These are phyloP conservation scores for Moesziomyces sp. DNA, from an alignment of 1,284 basidiomycete species.

Conservation along the genomic window DNA sequence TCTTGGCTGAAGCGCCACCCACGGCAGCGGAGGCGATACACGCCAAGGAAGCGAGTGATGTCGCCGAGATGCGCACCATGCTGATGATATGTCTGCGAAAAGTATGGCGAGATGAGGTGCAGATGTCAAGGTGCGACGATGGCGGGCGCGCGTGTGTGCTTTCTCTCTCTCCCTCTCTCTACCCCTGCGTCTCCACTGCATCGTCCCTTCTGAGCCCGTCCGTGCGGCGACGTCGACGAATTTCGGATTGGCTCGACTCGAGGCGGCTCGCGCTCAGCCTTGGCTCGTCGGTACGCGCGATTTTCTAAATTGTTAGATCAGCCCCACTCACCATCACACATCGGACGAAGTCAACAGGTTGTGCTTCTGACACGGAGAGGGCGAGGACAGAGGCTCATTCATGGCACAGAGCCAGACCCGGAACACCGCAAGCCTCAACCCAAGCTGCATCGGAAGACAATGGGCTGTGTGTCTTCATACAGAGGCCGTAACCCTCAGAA, in stretches of 20 bases:
- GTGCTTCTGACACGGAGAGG: no score
- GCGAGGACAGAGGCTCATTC: no score
- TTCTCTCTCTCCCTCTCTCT: not conserved
- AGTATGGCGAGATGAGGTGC: not conserved
- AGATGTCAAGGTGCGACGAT: constrained; percentile 2
- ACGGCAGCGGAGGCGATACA: constrained; percentile 17
- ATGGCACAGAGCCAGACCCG: no score
- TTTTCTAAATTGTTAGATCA: constrained; percentile 4
- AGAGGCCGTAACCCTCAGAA: no score
- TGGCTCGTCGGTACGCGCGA: no score
- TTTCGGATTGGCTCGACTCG: not conserved
- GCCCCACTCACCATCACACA: no score
- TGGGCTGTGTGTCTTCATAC: no score
- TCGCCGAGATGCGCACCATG: constrained; percentile 31
- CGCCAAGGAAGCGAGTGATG: constrained; percentile 20
- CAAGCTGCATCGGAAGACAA: no score
- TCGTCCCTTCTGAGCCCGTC: not conserved
- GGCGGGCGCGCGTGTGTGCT: constrained; percentile 2
- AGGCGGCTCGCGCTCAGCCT: no score
- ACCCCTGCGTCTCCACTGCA: not conserved
- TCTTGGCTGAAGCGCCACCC: constrained; percentile 21
- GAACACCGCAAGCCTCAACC: no score
- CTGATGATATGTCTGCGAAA: not conserved
- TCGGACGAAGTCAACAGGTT: no score
- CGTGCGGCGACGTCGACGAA: constrained; percentile 17